Conservation (phyloP, 116 monocot genomes). For the Zostera marina region DNA sequence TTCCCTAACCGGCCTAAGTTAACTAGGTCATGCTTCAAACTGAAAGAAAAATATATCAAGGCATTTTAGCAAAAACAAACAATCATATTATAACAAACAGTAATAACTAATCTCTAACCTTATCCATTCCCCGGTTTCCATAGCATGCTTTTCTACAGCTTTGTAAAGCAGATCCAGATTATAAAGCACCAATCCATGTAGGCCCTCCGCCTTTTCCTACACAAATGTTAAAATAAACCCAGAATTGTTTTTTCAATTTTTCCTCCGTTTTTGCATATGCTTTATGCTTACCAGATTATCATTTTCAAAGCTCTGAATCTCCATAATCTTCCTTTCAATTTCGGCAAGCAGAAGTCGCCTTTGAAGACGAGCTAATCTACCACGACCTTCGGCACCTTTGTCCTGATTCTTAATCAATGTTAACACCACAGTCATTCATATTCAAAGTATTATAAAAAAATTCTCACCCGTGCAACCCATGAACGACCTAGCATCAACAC, state of each 20-base stretch:
- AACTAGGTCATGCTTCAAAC: constrained; percentile 59
- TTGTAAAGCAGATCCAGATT: constrained; percentile 62
- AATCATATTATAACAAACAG: too few species aligned
- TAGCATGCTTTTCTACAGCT: constrained; percentile 66
- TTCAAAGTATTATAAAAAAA: neutral
- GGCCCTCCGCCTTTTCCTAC: constrained; percentile 41
- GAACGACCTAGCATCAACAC: constrained; percentile 51
- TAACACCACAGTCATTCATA: neutral
- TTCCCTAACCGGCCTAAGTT: constrained; percentile 24
- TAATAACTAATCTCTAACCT: constrained; percentile 16
- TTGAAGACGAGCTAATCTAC: constrained; percentile 60
- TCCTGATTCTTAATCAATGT: constrained; percentile 26
- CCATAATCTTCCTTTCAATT: constrained; percentile 69
- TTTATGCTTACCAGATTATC: constrained; percentile 42
- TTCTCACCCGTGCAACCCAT: constrained; percentile 48
- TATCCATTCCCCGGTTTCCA: constrained; percentile 61
- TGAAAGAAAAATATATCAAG: constrained; percentile 11
- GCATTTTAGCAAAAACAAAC: neutral
- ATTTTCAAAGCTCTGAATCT: constrained; percentile 45
- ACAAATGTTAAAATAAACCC: neutral
- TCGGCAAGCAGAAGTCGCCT: constrained; percentile 80
- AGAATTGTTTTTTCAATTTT: too few species aligned
- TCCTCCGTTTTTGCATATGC: neutral
- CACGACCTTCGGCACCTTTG: constrained; percentile 89
- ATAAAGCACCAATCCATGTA: constrained; percentile 57